Evolutionary conservation across 805 yeast genomes (phyloP).

Genomic region (Wickerhamiella shivajii): DNA sequence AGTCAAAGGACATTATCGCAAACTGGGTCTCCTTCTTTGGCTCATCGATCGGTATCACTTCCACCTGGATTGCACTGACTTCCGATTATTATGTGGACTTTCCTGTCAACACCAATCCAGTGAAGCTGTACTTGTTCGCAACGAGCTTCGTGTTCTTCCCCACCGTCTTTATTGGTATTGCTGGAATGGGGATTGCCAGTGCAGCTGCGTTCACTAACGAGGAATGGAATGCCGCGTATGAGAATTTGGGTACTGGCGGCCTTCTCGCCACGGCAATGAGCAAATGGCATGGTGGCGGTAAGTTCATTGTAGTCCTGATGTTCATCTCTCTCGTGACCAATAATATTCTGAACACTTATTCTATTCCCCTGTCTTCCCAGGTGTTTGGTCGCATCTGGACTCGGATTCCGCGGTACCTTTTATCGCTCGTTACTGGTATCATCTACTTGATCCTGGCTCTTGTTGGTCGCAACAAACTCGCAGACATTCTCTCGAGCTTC

Average conservation of each 20-base stretch:
- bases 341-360: slow-evolving; percentile 66
- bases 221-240: slow-evolving; percentile 46
- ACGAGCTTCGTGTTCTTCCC: slow-evolving; percentile 55
- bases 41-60: slow-evolving; percentile 59
- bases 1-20: slow-evolving; percentile 38
- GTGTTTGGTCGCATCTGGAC: slow-evolving; percentile 35
- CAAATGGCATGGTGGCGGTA: slow-evolving; percentile 67
- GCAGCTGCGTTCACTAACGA: slow-evolving; percentile 39
- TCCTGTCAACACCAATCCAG: slow-evolving; percentile 53
- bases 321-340: slow-evolving; percentile 68
- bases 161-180: slow-evolving; percentile 57
- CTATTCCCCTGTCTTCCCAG: slow-evolving; percentile 70
- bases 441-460: slow-evolving; percentile 56
- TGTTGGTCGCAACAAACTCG: slow-evolving; percentile 60
- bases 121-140: slow-evolving; percentile 42
- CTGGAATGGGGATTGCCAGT: slow-evolving; percentile 58
- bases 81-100: slow-evolving; percentile 71
- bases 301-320: slow-evolving; percentile 53
- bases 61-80: slow-evolving; percentile 83
- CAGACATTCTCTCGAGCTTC: slow-evolving; percentile 62
- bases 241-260: slow-evolving; percentile 58
- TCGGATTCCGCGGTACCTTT: slow-evolving; percentile 61
- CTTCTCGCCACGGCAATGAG: slow-evolving; percentile 46
- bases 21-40: slow-evolving; percentile 59
- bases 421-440: slow-evolving; percentile 49